Evolutionary conservation across 2,329 filamentous ascomycete species (phyloP), one percentile per base, ranked within the genome.

Genomic region (Fusarium sp.): DNA sequence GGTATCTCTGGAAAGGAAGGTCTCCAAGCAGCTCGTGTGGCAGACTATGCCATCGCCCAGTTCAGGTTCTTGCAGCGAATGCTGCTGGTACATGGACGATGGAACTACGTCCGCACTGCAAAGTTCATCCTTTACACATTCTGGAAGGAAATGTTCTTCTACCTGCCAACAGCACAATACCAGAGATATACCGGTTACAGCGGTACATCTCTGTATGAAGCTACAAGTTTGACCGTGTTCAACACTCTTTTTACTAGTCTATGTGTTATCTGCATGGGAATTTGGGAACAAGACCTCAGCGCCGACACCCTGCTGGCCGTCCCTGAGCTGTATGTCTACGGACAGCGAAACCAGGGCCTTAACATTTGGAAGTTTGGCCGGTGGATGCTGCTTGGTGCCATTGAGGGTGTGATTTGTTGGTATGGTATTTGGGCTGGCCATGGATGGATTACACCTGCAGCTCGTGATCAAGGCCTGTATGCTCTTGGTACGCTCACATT

Each of bases 211-310:
- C 84, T 98, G 21, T 98, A 97, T 82, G 94, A 98, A 78, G 88
- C 88, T 3, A 95, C 92, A 81, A 93, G 91, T 68, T 81, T 98
- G 76, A 96, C 92, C 46, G 93, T 97, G 77, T 95, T 98, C 83
- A 98, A 98, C 77, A 96, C 93, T 2, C 86, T 98, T 15, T 98
- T 98, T 79, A 98, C 95, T 1, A 96, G 92, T 61, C 83, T 98
- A 4, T 90, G 91, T 41, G 93, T 96, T 24, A 97, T 98, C 68
- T 92, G 97, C 74, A 87, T 97, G 68, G 95, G 94, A 13, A 91
- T 97, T 20, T 97, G 96, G 81, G 94, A 97, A 76, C 93, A 97
- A 77, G 95, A 98, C 75, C 85, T 98, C 5, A 83, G 86, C 6
- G 91, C 94, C 1, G 89, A 93, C 31, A 98, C 95, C 0, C 84